These are phyloP conservation scores for Quercus engelmannii DNA, from an alignment of 306 rosid species.

Conservation along the genomic window DNA sequence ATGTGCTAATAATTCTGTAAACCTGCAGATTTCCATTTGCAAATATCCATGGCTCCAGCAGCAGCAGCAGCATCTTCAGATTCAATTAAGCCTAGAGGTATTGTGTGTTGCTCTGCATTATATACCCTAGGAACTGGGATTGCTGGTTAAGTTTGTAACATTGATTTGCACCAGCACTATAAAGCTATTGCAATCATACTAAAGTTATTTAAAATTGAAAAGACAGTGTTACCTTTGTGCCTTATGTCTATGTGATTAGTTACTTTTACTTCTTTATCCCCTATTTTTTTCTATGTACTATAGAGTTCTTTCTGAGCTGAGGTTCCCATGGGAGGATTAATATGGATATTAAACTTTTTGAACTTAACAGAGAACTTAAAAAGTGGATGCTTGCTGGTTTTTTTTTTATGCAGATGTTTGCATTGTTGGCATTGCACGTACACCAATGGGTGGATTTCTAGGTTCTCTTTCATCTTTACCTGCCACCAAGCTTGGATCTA, in stretches of 20 bases:
- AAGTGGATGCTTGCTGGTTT: not conserved
- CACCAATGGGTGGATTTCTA: conserved; percentile 96
- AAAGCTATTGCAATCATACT: not conserved
- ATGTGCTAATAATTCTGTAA: not conserved
- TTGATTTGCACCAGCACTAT: not conserved
- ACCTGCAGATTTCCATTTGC: conserved; percentile 36
- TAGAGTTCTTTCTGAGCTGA: too few species aligned
- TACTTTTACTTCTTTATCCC: not conserved
- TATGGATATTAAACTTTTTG: not conserved
- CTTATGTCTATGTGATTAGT: not conserved
- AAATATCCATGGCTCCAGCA: conserved; percentile 56
- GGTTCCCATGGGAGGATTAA: too few species aligned
- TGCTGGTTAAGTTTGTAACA: not conserved
- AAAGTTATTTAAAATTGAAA: not conserved
- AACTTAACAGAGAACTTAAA: not conserved
- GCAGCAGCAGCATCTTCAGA: conserved; percentile 56
- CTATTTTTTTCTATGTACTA: too few species aligned
- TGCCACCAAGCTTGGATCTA: conserved; percentile 92
- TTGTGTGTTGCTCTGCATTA: not conserved
- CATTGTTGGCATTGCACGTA: conserved; percentile 94
- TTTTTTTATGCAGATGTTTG: conserved; percentile 70
- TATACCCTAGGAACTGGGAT: not conserved
- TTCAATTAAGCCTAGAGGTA: conserved; percentile 77
- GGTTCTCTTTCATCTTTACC: conserved; percentile 79
- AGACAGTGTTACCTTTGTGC: not conserved